phyloP scores from a whole-genome alignment of 495 filamentous ascomycete species.

The Talaromyces nanjingensis region DNA sequence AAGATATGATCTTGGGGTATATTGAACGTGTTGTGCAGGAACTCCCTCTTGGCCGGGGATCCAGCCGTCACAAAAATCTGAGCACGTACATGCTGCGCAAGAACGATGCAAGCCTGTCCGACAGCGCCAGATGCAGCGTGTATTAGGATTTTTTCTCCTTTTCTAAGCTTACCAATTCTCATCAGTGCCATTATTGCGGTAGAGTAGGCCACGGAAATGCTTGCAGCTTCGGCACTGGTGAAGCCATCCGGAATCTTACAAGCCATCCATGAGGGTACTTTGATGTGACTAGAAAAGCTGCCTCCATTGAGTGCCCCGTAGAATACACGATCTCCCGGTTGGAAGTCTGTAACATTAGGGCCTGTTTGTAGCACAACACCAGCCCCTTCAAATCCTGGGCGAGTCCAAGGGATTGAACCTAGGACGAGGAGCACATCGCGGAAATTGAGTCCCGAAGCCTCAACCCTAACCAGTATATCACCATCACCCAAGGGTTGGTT shows the following conservation, averaged over 20 bases:
- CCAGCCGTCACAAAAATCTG: constrained; percentile 24
- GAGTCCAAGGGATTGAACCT: no score
- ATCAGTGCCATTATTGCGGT: no score
- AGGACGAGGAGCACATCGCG: constrained; percentile 19
- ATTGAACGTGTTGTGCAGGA: constrained; percentile 10
- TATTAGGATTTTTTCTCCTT: constrained; percentile 33
- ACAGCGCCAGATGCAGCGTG: constrained; percentile 37
- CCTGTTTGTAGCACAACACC: constrained; percentile 48
- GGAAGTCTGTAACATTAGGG: constrained; percentile 33
- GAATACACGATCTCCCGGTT: constrained; percentile 36
- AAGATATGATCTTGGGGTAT: constrained; percentile 23
- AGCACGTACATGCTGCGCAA: constrained; percentile 25
- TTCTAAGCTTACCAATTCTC: constrained; percentile 15
- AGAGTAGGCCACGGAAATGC: no score
- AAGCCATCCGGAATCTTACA: background rate
- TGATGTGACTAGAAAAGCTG: no score
- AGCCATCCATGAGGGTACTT: constrained; percentile 22
- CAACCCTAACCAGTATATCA: no score
- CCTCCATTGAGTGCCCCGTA: constrained; percentile 15
- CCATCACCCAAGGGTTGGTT: no score
- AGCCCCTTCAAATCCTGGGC: constrained; percentile 45
- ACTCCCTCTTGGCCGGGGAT: no score
- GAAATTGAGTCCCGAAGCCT: constrained; percentile 28
- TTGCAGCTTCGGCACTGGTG: no score
- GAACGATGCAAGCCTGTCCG: constrained; percentile 33